Evolutionary conservation across 2,329 filamentous ascomycete species (phyloP).

Genomic region (Pseudogymnoascus sp.): DNA sequence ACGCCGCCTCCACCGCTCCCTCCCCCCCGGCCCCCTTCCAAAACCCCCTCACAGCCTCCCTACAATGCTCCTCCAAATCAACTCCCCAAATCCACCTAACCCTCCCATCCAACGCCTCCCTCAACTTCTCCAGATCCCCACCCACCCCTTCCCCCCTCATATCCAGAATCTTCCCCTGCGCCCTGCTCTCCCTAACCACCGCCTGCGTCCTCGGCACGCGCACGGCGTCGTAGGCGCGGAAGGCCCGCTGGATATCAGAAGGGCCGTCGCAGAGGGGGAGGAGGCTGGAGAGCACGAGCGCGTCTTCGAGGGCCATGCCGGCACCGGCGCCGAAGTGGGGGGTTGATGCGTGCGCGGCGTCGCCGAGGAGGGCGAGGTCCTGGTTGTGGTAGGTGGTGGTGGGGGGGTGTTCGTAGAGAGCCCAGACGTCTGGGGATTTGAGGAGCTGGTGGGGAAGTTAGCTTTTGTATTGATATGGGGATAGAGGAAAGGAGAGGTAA

Average conservation of each 20-base stretch:
- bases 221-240: slow-evolving; percentile 34
- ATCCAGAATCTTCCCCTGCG: slow-evolving; percentile 28
- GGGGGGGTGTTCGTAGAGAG: slow-evolving; percentile 48
- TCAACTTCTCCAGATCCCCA: slow-evolving; percentile 12
- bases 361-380: slow-evolving; percentile 45
- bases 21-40: background rate
- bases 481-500: background rate
- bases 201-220: slow-evolving; percentile 35
- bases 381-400: slow-evolving; percentile 40
- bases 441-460: slow-evolving; percentile 33
- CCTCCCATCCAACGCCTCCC: slow-evolving; percentile 8
- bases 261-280: slow-evolving; percentile 24
- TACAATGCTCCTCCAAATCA: slow-evolving; percentile 15
- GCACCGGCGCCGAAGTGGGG: slow-evolving; percentile 53
- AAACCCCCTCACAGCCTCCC: background rate
- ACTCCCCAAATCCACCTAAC: slow-evolving; percentile 21
- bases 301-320: slow-evolving; percentile 51
- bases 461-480: background rate
- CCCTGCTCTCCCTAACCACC: slow-evolving; percentile 35
- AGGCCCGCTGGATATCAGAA: slow-evolving; percentile 30
- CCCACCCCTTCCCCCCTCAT: slow-evolving; percentile 13
- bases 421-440: slow-evolving; percentile 47
- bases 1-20: background rate
- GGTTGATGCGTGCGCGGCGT: slow-evolving; percentile 50
- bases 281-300: slow-evolving; percentile 38